These are phyloP conservation scores for Podospora australis DNA, from an alignment of 495 filamentous ascomycete genomes.

Conservation along the genomic window DNA sequence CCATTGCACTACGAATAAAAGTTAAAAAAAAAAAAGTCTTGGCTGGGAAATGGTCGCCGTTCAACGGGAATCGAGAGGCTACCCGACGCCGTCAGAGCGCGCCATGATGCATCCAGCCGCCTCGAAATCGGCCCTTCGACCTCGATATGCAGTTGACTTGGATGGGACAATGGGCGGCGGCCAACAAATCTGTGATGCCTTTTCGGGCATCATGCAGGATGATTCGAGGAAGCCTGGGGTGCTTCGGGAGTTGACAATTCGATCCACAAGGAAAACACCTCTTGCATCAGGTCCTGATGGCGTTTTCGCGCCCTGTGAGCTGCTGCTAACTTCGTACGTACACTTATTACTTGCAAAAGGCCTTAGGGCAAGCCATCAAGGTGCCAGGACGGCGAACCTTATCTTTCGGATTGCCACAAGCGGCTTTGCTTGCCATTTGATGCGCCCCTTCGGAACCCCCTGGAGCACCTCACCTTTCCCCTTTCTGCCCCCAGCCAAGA, in stretches of 20 bases:
- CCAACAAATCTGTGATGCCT: background rate
- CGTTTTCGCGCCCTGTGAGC: no score
- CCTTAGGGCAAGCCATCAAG: conserved; percentile 4
- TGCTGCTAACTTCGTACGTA: no score
- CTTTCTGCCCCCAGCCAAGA: conserved; percentile 11
- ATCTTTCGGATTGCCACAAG: conserved; percentile 8
- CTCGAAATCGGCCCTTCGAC: conserved; percentile 23
- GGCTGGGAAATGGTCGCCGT: conserved; percentile 7
- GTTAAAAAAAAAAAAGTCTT: background rate
- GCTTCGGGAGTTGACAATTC: no score
- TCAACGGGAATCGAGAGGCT: conserved; percentile 3
- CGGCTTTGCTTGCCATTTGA: conserved; percentile 4
- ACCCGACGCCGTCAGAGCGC: conserved; percentile 10
- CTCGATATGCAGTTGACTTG: background rate
- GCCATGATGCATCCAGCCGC: conserved; percentile 19
- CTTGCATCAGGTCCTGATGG: no score
- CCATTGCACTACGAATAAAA: no score
- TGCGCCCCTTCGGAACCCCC: background rate
- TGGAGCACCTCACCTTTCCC: conserved; percentile 5
- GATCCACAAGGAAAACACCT: no score
- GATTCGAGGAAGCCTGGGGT: no score
- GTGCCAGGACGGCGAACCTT: no score
- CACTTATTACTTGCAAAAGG: no score
- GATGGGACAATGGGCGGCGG: background rate
- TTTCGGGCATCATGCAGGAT: conserved; percentile 8